A percentile compares a stretch with the other conserved stretches of the same genome.
These are phyloP conservation scores for Scheffersomyces titani DNA, from an alignment of 1,139 yeast species.

Conservation along the genomic window DNA sequence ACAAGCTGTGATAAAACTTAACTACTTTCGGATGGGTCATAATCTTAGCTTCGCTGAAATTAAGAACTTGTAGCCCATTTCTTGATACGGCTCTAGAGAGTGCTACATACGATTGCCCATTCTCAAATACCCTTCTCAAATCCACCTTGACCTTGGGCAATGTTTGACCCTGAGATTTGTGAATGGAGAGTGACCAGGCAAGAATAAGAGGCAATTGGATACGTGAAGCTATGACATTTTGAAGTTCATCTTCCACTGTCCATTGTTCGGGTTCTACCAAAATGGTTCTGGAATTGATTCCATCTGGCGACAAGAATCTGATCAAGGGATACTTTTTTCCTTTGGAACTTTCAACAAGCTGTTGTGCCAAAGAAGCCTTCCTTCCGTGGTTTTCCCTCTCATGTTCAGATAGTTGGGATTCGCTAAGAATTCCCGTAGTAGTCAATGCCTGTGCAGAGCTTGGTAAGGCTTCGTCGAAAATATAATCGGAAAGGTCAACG, in stretches of 20 bases:
- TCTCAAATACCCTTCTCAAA: slow-evolving; percentile 74
- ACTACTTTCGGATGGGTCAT: slow-evolving; percentile 63
- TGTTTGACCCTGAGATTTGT: slow-evolving; percentile 96
- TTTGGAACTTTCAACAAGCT: slow-evolving; percentile 34
- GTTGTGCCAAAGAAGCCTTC: slow-evolving; percentile 20
- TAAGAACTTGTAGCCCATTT: slow-evolving; percentile 74
- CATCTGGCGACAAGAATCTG: slow-evolving; percentile 68
- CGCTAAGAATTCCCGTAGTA: background rate
- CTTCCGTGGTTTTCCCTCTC: slow-evolving; percentile 9
- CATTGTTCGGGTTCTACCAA: slow-evolving; percentile 48
- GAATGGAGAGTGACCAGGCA: slow-evolving; percentile 96
- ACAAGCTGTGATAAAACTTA: slow-evolving; percentile 52
- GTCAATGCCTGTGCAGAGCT: background rate
- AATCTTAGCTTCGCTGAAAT: slow-evolving; percentile 61
- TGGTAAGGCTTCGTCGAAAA: slow-evolving; percentile 3
- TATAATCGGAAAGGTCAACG: slow-evolving; percentile 2
- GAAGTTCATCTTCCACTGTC: slow-evolving; percentile 41
- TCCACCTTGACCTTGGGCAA: slow-evolving; percentile 81
- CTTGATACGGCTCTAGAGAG: slow-evolving; percentile 82
- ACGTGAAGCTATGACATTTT: slow-evolving; percentile 29
- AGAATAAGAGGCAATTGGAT: slow-evolving; percentile 78
- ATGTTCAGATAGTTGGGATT: slow-evolving; percentile 1
- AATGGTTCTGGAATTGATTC: slow-evolving; percentile 65
- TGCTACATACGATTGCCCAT: slow-evolving; percentile 46
- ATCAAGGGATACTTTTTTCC: slow-evolving; percentile 67